Evolutionary conservation across 2,329 filamentous ascomycete species (phyloP), one percentile per base, ranked within the genome.

Genomic region (Ophiostoma populinum): DNA sequence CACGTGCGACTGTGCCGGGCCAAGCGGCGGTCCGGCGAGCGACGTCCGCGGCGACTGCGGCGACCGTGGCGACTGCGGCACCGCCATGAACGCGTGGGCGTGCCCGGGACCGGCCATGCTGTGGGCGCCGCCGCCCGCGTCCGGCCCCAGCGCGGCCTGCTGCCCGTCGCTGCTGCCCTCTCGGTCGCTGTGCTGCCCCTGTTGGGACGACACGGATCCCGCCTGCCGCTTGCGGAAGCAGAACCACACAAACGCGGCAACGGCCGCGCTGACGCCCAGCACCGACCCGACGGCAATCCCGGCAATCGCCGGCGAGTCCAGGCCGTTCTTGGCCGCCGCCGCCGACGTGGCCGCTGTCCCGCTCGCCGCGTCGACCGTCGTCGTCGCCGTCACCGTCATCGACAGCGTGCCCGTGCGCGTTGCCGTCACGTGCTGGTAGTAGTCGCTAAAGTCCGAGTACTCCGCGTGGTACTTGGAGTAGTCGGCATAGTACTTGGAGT

Each of bases 221-320:
- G 33, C 5, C 26, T 24, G 24, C 4, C 30, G 13, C 6, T 21
- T 20, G 7, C 38, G 22, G 7, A 24, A n/a, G 16, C 31, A 37
- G 6, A 40, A 30, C 38, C 34, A 35, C 5, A 28, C 16, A 3
- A 35, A 9, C 8, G 37, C 12, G 2, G 29, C 38, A 3, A 17
- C 18, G 5, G 32, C 6, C n/a, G 32, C 2, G 6, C 34, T 24
- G 3, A 37, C 7, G 12, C 19, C 32, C 8, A 35, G 7, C 2
- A 36, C 31, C 1, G 38, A 34, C 8, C 38, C 35, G 12, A 37
- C 32, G 12, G 35, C 27, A 8, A 40, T 37, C 19, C 38, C 38
- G 1, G 32, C 35, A 32, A 37, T 40, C 15, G 31, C 32, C 4
- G 21, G 13, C 3, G 32, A 34, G 18, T 24, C 25, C n/a, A 37